These are phyloP conservation scores for Pythium insidiosum DNA, from an alignment of 352 stramenopile genomes.

Conservation along the genomic window DNA sequence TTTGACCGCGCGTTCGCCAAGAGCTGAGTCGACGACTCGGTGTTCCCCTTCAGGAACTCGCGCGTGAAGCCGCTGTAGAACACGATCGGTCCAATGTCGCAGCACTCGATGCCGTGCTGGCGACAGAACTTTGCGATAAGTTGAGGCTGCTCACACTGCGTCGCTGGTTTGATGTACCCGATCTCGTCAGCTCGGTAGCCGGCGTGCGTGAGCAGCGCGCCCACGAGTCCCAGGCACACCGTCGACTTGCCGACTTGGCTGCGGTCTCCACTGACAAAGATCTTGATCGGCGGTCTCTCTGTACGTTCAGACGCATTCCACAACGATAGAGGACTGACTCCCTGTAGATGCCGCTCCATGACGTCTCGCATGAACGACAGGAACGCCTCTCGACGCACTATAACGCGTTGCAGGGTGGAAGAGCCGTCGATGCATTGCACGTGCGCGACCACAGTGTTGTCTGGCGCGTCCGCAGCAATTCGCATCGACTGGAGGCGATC, in stretches of 20 bases:
- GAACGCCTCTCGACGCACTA: too few species aligned
- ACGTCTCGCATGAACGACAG: too few species aligned
- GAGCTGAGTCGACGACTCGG: constrained; percentile 74
- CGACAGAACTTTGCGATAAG: constrained; percentile 92
- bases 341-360: too few species aligned
- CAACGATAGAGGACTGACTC: too few species aligned
- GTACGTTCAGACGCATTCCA: not conserved
- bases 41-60: constrained; percentile 92
- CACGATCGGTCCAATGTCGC: constrained; percentile 91
- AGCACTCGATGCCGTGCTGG: constrained; percentile 77
- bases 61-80: constrained; percentile 97
- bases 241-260: constrained; percentile 95
- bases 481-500: constrained; percentile 6
- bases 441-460: too few species aligned
- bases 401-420: too few species aligned
- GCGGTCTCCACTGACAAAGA: constrained; percentile 74
- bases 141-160: constrained; percentile 94
- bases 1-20: constrained; percentile 74
- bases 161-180: constrained; percentile 98
- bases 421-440: too few species aligned
- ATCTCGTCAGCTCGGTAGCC: constrained; percentile 69
- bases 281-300: constrained; percentile 19
- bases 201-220: constrained; percentile 71
- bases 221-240: constrained; percentile 92
- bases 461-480: not conserved